Base-by-base conservation (phyloP, 768 basidiomycete species). In the Trametes elegans region DNA sequence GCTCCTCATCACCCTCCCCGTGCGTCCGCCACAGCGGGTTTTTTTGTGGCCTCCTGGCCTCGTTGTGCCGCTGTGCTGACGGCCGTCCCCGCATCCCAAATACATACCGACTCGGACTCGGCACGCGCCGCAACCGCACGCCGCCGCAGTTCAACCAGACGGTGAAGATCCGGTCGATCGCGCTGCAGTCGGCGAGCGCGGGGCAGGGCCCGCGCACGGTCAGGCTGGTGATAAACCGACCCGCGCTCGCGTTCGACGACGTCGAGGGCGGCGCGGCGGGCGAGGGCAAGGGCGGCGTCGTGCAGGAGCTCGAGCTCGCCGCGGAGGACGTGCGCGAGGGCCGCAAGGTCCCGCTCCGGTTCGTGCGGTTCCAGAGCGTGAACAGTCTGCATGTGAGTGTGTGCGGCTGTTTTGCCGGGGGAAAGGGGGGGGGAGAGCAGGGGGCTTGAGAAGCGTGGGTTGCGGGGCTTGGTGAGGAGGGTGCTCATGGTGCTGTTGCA, bases 331-430 rank as follows among this genome's bases (percentile, higher is more conserved):
- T 78, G 16, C 67, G 62, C 38, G 70, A 78, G 36, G 80, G 81
- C 24, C 76, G 75, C 19, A 73, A 67, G 39, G 73, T 88, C 38
- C 59, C 74, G 14, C 68, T 90, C 61, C 77, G 83, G 51, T 84
- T 77, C 62, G 88, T 90, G 14, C 75, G 84, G 28, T 89, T 91
- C 67, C 87, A 87, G 71, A 71, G 67, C 18, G 85, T 89, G 52
- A 86, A 79, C 54, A 80, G 77, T 43, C 66, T 90, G 24, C 83
- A 86, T 66, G 88, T 87, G 59, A 60, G 82, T 71, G 32, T 14
- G 35, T 3, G 23, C 24, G 9, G 16, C 10, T 23, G 11, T 19
- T n/a, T 39, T 19, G 24, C 7, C 24, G 6, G 9, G 23, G 29
- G 23, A 19, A 14, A 24, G 32, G 13, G 23, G 13, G 1, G 27